phyloP scores from a whole-genome alignment of 176 grass and related monocot genomes.

The Aechmea fasciata region DNA sequence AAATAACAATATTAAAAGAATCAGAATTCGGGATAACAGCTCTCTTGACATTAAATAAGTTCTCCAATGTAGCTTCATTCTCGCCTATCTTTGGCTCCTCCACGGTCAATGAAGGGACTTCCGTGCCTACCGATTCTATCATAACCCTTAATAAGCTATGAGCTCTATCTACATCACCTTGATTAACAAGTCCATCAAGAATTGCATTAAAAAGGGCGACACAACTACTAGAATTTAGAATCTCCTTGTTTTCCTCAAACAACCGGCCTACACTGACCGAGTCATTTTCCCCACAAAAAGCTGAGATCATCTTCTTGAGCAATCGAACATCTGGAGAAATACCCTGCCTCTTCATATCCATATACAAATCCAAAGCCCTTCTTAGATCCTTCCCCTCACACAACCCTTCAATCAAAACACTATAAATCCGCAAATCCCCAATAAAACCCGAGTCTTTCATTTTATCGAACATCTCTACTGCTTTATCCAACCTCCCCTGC shows the following conservation, averaged over 20 bases:
- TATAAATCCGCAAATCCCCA: constrained; percentile 53
- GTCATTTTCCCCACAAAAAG: constrained; percentile 36
- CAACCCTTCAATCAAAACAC: constrained; percentile 55
- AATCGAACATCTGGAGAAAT: constrained; percentile 39
- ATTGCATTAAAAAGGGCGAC: constrained; percentile 46
- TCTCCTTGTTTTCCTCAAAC: constrained; percentile 35
- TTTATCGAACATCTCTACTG: constrained; percentile 54
- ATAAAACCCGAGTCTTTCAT: constrained; percentile 41
- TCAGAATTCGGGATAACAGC: constrained; percentile 53
- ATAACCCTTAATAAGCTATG: constrained; percentile 40
- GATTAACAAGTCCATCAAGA: constrained; percentile 53
- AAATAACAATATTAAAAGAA: constrained; percentile 72
- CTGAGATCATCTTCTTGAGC: constrained; percentile 42
- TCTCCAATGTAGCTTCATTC: constrained; percentile 9
- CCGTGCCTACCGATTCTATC: constrained; percentile 1
- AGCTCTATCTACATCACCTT: constrained; percentile 46
- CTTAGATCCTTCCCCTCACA: constrained; percentile 36
- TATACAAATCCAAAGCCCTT: constrained; percentile 34
- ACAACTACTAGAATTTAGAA: constrained; percentile 24
- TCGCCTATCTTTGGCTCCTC: constrained; percentile 13
- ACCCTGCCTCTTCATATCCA: constrained; percentile 53
- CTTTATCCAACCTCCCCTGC: constrained; percentile 49
- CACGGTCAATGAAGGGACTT: not conserved
- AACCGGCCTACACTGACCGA: constrained; percentile 24
- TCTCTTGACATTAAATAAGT: constrained; percentile 28